Conservation (phyloP, 345 rosid genomes). For the Eucalyptus microcorys region DNA sequence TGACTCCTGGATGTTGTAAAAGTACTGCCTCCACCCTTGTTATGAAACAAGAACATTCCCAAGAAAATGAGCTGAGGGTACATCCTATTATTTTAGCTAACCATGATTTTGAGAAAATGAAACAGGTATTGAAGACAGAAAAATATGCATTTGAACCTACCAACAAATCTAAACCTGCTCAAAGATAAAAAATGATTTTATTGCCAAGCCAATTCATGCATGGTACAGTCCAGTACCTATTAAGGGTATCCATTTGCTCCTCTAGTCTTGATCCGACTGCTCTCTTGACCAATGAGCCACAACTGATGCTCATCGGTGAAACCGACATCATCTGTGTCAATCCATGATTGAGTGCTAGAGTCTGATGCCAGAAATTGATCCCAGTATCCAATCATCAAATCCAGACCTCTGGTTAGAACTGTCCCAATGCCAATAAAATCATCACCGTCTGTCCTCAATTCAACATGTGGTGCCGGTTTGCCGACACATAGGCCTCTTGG, state of each 20-base stretch:
- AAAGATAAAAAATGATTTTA: neutral
- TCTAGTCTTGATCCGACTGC: slow-evolving; percentile 67
- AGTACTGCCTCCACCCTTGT: slow-evolving; percentile 45
- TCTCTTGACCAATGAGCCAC: slow-evolving; percentile 68
- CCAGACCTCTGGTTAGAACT: slow-evolving; percentile 65
- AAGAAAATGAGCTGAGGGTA: neutral
- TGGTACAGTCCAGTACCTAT: slow-evolving; percentile 28
- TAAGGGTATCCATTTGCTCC: slow-evolving; percentile 82
- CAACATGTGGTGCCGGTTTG: slow-evolving; percentile 72
- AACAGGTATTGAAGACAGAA: neutral
- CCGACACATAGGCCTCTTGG: slow-evolving; percentile 64
- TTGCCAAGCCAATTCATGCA: neutral
- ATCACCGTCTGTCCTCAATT: slow-evolving; percentile 27
- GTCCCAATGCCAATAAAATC: slow-evolving; percentile 38
- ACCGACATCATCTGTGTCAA: slow-evolving; percentile 6
- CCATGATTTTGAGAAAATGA: neutral
- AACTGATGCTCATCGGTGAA: neutral
- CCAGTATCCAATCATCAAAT: slow-evolving; percentile 68
- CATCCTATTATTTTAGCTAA: neutral
- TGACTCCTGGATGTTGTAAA: slow-evolving; percentile 47
- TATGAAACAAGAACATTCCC: neutral
- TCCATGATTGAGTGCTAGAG: slow-evolving; percentile 28
- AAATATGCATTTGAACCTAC: neutral
- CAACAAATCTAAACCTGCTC: neutral
- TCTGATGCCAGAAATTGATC: slow-evolving; percentile 15